These are phyloP conservation scores for Hippophae rhamnoides DNA, from an alignment of 306 rosid genomes.

Conservation along the genomic window DNA sequence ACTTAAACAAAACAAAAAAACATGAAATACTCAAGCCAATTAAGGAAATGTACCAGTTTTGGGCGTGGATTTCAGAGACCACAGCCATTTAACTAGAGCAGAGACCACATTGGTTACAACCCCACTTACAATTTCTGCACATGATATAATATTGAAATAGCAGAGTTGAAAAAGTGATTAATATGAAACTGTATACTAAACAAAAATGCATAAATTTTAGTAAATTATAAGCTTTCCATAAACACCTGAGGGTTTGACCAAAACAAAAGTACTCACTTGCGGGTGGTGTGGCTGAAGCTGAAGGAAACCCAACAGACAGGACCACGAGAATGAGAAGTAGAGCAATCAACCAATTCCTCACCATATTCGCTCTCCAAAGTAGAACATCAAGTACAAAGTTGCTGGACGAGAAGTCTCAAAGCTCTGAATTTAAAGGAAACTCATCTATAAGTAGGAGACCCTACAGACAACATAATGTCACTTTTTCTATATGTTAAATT, in stretches of 20 bases:
- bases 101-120: conserved; percentile 79
- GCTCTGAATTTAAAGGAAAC: conserved; percentile 30
- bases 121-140: conserved; percentile 70
- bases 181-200: conserved; percentile 1
- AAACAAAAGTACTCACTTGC: conserved; percentile 44
- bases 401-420: conserved; percentile 21
- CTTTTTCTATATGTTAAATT: conserved; percentile 24
- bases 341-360: conserved; percentile 25
- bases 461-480: conserved; percentile 26
- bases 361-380: conserved; percentile 34
- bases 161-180: conserved; percentile 4
- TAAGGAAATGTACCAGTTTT: conserved; percentile 42
- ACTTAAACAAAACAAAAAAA: conserved; percentile 12
- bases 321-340: conserved; percentile 36
- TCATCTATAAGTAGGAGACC: conserved; percentile 27
- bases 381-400: conserved; percentile 23
- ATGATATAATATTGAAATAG: conserved; percentile 14
- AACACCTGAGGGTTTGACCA: too few relatives aligned
- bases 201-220: conserved; percentile 5
- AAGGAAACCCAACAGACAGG: conserved; percentile 40
- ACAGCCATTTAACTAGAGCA: conserved; percentile 69
- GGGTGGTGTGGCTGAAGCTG: conserved; percentile 75
- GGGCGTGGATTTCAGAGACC: conserved; percentile 73
- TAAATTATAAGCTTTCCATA: conserved; percentile 10
- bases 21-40: not conserved